phyloP scores from a whole-genome alignment of 176 grass and related monocot species.

The Zoysia japonica region DNA sequence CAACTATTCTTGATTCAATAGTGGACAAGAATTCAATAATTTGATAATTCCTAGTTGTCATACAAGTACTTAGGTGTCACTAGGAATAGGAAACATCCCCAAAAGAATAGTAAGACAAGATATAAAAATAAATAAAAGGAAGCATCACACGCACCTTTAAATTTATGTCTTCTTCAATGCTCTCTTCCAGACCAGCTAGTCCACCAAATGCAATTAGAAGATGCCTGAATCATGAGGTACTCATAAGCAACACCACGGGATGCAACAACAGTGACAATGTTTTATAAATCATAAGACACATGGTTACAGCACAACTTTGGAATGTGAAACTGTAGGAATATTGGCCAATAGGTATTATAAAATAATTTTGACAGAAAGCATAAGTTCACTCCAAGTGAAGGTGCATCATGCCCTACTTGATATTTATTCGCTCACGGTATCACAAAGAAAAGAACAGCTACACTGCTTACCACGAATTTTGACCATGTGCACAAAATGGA shows the following conservation, averaged over 20 bases:
- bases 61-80: conserved; percentile 21
- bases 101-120: not conserved
- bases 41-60: not conserved
- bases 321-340: conserved; percentile 7
- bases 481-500: not conserved
- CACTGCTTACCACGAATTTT: not conserved
- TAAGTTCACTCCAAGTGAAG: conserved; percentile 23
- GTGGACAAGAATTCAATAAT: not conserved
- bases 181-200: conserved; percentile 92
- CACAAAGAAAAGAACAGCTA: not conserved
- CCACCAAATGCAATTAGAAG: conserved; percentile 92
- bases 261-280: not conserved
- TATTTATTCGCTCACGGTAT: not conserved
- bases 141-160: conserved; percentile 57
- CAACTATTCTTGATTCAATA: conserved; percentile 7
- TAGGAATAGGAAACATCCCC: conserved; percentile 1
- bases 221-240: conserved; percentile 56
- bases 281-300: conserved; percentile 7
- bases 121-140: conserved; percentile 22
- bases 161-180: conserved; percentile 88
- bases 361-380: conserved; percentile 8
- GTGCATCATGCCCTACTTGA: conserved; percentile 4
- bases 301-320: not conserved
- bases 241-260: conserved; percentile 11
- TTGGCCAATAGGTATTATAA: not conserved